These are phyloP conservation scores for Rhizophora mangle DNA, from an alignment of 345 rosid species.

Conservation along the genomic window DNA sequence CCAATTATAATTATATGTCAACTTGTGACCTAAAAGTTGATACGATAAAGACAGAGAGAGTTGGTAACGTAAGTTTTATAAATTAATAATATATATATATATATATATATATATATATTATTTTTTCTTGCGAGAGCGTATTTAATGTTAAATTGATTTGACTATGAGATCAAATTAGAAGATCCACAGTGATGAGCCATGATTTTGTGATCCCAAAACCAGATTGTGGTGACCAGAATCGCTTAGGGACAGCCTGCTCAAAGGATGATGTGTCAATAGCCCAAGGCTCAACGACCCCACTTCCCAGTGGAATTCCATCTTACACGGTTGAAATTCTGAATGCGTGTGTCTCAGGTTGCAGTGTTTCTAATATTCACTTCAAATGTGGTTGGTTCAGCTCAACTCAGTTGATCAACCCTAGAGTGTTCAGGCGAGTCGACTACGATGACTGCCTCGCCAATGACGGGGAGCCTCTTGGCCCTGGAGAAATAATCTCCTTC, in stretches of 20 bases:
- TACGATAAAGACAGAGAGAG: too few species aligned
- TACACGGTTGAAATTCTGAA: slow-evolving; percentile 57
- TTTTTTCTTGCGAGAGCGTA: too few species aligned
- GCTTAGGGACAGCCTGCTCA: slow-evolving; percentile 53
- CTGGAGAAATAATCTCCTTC: slow-evolving; percentile 64
- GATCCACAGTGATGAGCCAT: neutral
- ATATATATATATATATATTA: too few species aligned
- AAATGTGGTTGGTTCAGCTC: slow-evolving; percentile 77
- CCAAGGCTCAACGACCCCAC: slow-evolving; percentile 55
- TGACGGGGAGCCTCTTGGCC: slow-evolving; percentile 41
- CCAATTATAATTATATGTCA: too few species aligned
- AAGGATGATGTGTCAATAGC: slow-evolving; percentile 55
- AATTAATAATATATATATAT: too few species aligned
- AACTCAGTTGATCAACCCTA: slow-evolving; percentile 50
- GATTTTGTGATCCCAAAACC: neutral
- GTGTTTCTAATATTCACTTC: slow-evolving; percentile 62
- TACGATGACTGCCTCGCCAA: slow-evolving; percentile 41
- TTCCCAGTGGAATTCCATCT: slow-evolving; percentile 63
- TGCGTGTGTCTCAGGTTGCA: slow-evolving; percentile 47
- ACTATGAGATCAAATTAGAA: too few species aligned
- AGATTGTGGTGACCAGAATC: slow-evolving; percentile 33
- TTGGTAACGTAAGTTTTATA: too few species aligned
- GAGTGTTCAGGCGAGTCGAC: slow-evolving; percentile 45
- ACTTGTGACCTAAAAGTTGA: too few species aligned
- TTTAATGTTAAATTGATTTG: too few species aligned